These are phyloP conservation scores for Nitzschia palea DNA, from an alignment of 108 stramenopile genomes.

Conservation along the genomic window DNA sequence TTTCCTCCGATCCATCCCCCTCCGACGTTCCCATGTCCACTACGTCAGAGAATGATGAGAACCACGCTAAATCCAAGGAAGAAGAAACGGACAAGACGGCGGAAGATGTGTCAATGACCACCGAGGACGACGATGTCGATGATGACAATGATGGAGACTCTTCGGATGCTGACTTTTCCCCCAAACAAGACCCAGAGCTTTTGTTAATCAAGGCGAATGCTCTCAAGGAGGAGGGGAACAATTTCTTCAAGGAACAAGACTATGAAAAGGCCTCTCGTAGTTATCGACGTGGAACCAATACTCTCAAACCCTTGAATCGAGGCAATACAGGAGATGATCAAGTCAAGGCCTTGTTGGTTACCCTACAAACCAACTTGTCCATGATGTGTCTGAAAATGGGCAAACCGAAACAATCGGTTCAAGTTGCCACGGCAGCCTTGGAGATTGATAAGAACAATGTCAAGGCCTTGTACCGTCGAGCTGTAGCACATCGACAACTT, in stretches of 20 bases:
- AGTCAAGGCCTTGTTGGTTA: conserved; percentile 64
- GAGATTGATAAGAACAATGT: conserved; percentile 66
- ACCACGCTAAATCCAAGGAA: background rate
- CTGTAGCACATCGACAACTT: conserved; percentile 58
- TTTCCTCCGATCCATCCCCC: no score
- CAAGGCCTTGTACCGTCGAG: conserved; percentile 85
- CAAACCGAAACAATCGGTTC: conserved; percentile 53
- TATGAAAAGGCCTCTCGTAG: conserved; percentile 62
- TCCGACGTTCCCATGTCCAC: no score
- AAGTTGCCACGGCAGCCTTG: conserved; percentile 72
- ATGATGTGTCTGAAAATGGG: conserved; percentile 80
- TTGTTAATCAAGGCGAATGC: conserved; percentile 54
- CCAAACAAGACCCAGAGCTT: conserved; percentile 40
- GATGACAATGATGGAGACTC: background rate
- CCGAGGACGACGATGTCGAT: background rate
- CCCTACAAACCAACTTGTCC: conserved; percentile 74
- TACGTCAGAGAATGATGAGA: background rate
- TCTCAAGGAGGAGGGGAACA: conserved; percentile 81
- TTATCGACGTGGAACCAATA: conserved; percentile 69
- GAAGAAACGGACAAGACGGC: background rate
- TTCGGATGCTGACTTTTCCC: background rate
- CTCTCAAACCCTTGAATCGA: conserved; percentile 65
- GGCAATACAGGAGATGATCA: conserved; percentile 73
- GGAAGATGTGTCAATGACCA: background rate
- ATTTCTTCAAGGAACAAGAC: conserved; percentile 60